These are phyloP conservation scores for Dactylis glomerata DNA, from an alignment of 176 grass and related monocot species.

Conservation along the genomic window DNA sequence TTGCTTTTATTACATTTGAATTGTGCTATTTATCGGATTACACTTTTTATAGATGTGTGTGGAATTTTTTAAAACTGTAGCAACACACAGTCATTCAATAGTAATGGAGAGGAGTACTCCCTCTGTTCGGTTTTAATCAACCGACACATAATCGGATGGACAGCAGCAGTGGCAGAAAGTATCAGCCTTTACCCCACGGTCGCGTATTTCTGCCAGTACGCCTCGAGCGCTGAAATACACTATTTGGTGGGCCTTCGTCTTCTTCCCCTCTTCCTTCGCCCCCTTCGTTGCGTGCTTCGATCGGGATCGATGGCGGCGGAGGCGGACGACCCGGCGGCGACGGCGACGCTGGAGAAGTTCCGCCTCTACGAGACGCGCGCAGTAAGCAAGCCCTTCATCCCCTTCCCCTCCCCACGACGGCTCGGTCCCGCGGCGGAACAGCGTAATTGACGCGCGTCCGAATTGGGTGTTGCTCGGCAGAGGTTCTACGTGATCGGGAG, in stretches of 20 bases:
- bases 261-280: not conserved
- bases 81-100: too few species aligned
- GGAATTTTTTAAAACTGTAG: too few species aligned
- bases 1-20: too few species aligned
- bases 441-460: not conserved
- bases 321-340: conserved; percentile 45
- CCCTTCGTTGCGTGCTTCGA: not conserved
- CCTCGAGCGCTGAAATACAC: not conserved
- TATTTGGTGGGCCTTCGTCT: not conserved
- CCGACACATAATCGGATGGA: too few species aligned
- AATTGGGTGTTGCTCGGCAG: conserved; percentile 18
- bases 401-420: not conserved
- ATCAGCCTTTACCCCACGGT: too few species aligned
- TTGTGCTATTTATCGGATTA: too few species aligned
- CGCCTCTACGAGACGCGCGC: conserved; percentile 92
- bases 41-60: too few species aligned
- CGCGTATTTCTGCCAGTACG: not conserved
- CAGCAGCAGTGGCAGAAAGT: too few species aligned
- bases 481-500: conserved; percentile 94
- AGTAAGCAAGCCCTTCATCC: conserved; percentile 25
- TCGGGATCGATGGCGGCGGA: conserved; percentile 45
- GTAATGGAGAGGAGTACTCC: too few species aligned
- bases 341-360: conserved; percentile 78
- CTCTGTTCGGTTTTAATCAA: too few species aligned
- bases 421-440: not conserved